Evolutionary conservation across 176 grass and related monocot species (phyloP), one percentile per base, ranked within the genome.

Genomic region (Tuctoria greenei): DNA sequence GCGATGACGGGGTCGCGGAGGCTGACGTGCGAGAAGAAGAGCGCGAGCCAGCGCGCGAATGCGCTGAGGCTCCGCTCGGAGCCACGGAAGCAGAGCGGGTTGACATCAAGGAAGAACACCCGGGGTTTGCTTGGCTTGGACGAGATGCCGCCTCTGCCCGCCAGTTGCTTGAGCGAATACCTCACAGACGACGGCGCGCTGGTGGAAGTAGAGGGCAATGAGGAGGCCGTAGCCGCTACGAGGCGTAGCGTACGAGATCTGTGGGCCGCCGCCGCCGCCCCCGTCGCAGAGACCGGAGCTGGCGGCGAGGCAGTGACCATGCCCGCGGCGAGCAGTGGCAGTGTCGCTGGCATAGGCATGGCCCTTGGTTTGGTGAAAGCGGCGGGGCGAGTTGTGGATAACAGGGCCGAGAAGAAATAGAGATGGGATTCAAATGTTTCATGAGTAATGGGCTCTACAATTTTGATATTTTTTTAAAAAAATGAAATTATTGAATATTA

Each of bases 1-100:
- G 91, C 89, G 8, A 95, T 78, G 57, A 92, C 91, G 20, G 89
- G 95, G 68, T 90, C 75, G 6, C 81, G 84, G 76, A 83, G 82
- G 87, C 91, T 92, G 77, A 99, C 89, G 75, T 90, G 70, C 5
- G 87, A 43, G 79, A 94, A 94, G 79, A 94, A 98, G 62, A 92
- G 91, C 5, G 66, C 58, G 25, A 94, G 56, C 91, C 95, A 98
- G 45, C 83, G 85, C 18, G 84, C 82, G 64, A 98, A 98, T 39
- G 91, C 81, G 34, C 64, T 28, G 61, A 98, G 85, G 64, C 89
- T 92, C 1, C 84, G 84, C 3, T 83, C 83, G 18, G 91, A 87
- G 4, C 89, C 91, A 12, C 90, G 55, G 69, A 82, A 98, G 75
- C 95, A 94, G 35, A 94, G 44, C 2, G 84, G 89, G 44, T 94